These are phyloP conservation scores for Fusarium cyanostomum DNA, from an alignment of 2,329 filamentous ascomycete species.

Conservation along the genomic window DNA sequence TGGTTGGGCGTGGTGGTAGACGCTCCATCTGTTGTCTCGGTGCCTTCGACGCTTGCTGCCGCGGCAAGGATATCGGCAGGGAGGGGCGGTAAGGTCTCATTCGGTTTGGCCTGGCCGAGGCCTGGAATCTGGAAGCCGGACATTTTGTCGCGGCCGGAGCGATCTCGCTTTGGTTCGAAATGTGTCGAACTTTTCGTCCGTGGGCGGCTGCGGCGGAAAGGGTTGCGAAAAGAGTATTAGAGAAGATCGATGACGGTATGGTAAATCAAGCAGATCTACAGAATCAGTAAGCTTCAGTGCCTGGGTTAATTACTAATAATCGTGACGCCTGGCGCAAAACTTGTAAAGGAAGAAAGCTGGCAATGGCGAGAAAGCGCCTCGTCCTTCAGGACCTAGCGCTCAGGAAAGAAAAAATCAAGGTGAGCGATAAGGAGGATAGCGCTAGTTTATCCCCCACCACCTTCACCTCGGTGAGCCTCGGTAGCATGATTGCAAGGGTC, in stretches of 20 bases:
- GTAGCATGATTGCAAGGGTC: constrained; percentile 17
- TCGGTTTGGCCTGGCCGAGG: constrained; percentile 55
- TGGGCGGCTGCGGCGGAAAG: no score
- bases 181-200: no score
- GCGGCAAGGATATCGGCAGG: constrained; percentile 46
- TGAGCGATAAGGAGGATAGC: constrained; percentile 36
- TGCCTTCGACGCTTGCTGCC: constrained; percentile 41
- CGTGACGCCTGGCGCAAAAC: constrained; percentile 20
- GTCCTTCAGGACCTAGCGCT: constrained; percentile 20
- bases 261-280: no score
- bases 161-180: no score
- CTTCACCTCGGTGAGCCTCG: constrained; percentile 34
- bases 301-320: background rate
- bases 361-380: background rate
- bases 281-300: no score
- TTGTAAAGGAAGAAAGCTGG: constrained; percentile 12
- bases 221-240: no score
- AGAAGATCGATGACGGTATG: no score
- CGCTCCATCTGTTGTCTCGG: constrained; percentile 32
- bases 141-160: constrained; percentile 40
- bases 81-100: constrained; percentile 53
- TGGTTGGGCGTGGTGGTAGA: constrained; percentile 6
- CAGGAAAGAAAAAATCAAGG: constrained; percentile 46
- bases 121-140: constrained; percentile 56
- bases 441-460: constrained; percentile 32